Base-by-base conservation (phyloP, 805 yeast genomes). In the Geotrichum ghanense region DNA sequence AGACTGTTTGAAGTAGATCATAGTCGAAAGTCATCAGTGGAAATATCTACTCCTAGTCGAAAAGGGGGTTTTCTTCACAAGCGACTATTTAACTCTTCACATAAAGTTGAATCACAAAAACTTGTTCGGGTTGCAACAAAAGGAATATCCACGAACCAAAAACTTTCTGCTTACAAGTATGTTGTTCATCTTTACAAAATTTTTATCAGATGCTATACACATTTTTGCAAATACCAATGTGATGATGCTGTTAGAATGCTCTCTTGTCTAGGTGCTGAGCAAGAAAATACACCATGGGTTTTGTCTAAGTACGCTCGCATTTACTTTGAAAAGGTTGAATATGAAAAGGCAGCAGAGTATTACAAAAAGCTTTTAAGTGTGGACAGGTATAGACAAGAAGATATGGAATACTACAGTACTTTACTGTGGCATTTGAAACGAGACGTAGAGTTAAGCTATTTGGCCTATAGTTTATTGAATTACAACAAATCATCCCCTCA, bases 331-430 rank as follows among this genome's bases (percentile, higher is more conserved):
- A 77, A 83, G 52, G 90, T 84, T 17, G 83, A 87, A 61, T 90
- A 90, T 64, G 80, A 78, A 48, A 83, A 82, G 62, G 74, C 94
- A 6, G 83, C 79, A 50, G 61, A 67, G 40, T 78, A 73, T 53
- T 90, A 84, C 58, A 64, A 65, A 16, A 72, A 71, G 53, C 69
- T 92, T 47, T 71, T 95, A 45, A 68, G 67, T 46, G 49, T 81
- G 22, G 95, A 88, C 64, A 75, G 90, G 39, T 83, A 89, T 9
- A 71, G 97, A 48, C 60, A 81, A 14, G 79, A 78, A 51, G 97
- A 88, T 59, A 86, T 90, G 92, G 97, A 92, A 58, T 78, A 80
- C 55, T 88, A 77, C 59, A 87, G 96, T 0, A 90, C 97, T 0
- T 68, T 88, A 23, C 69, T 90, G 49, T 90, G 98, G 98, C 97